Percentiles rank a stretch among this genome's conserved stretches.
phyloP scores from a whole-genome alignment of 1,139 yeast species.

The Hyphopichia buzzinii region DNA sequence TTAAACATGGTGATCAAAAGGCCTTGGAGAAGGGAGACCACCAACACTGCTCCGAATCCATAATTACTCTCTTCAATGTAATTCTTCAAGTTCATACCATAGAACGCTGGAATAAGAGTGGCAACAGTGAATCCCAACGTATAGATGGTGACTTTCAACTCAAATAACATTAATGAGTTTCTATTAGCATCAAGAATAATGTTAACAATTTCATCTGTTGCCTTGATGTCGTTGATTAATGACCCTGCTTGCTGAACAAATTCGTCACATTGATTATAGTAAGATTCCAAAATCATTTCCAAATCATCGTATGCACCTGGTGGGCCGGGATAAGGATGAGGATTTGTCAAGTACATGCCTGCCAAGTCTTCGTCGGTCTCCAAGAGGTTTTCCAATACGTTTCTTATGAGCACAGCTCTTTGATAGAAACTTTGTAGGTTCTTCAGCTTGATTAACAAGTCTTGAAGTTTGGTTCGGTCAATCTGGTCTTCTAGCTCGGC shows the following conservation, averaged over 20 bases:
- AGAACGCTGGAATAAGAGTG: constrained; percentile 59
- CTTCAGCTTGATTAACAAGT: constrained; percentile 77
- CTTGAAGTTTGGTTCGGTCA: constrained; percentile 78
- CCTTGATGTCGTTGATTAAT: constrained; percentile 76
- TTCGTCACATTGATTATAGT: constrained; percentile 94
- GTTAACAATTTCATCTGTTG: constrained; percentile 95
- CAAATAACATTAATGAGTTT: constrained; percentile 87
- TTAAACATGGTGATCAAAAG: constrained; percentile 39
- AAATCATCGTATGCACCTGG: constrained; percentile 54
- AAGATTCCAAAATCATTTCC: constrained; percentile 88
- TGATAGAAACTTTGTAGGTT: constrained; percentile 78
- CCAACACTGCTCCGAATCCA: constrained; percentile 66
- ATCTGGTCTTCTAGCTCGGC: constrained; percentile 83
- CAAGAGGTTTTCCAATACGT: constrained; percentile 79
- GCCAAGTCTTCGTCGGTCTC: constrained; percentile 90
- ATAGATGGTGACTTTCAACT: constrained; percentile 78
- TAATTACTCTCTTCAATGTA: constrained; percentile 73
- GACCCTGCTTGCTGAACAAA: constrained; percentile 92
- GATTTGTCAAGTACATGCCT: constrained; percentile 70
- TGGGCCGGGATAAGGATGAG: constrained; percentile 22
- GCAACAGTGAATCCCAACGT: constrained; percentile 85
- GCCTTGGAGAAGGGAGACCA: constrained; percentile 46
- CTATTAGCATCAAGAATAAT: constrained; percentile 93
- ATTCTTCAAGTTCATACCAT: constrained; percentile 94
- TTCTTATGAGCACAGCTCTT: constrained; percentile 77